Base-by-base conservation (phyloP, 108 stramenopile genomes). In the Pseudonitzschia multiseries region DNA sequence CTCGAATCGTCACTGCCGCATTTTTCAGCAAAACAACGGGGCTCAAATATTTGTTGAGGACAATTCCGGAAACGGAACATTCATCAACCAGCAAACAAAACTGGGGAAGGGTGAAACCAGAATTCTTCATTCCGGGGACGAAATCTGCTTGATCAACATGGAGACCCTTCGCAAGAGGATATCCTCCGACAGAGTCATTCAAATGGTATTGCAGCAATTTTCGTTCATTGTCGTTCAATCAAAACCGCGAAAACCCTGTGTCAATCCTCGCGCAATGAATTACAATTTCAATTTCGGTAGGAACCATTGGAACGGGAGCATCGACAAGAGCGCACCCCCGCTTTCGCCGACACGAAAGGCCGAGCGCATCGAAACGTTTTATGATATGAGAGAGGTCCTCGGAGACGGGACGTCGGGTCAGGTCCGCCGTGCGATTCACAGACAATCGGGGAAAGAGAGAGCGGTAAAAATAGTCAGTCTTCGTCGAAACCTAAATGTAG, bases 381-480 rank as follows among this genome's bases (percentile, higher is more conserved):
- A 97, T 77, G 96, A 96, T 67, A 69, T 97, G 40, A 78, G 96
- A 46, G 95, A 98, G 59, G 66, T 87, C 14, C 66, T 98, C 24
- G 97, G 97, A 15, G 84, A 74, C 63, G 97, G 97, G 36, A 96
- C 96, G 0, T 94, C 93, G 50, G 97, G 97, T 27, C 83, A 91
- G 79, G 97, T 98, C 10, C 86, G 89, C 22, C 75, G 91, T 31
- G 96, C 93, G 26, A 93, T 95, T 73, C 82, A 95, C 74, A 84
- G 93, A 36, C 81, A 80, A 10, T 94, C 93, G 0, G 96, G 96
- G 56, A 68, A 89, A 52, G 83, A 92, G 72, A 84, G 79, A 53
- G 97, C 97, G 15, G 93, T 98, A 57, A 98, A 98, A 79, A 86
- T 96, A 22, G 95, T 98, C 60, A 78, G 89, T 57, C 80, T 91